Evolutionary conservation across 805 yeast species (phyloP).

Genomic region (Pichia scutulata): DNA sequence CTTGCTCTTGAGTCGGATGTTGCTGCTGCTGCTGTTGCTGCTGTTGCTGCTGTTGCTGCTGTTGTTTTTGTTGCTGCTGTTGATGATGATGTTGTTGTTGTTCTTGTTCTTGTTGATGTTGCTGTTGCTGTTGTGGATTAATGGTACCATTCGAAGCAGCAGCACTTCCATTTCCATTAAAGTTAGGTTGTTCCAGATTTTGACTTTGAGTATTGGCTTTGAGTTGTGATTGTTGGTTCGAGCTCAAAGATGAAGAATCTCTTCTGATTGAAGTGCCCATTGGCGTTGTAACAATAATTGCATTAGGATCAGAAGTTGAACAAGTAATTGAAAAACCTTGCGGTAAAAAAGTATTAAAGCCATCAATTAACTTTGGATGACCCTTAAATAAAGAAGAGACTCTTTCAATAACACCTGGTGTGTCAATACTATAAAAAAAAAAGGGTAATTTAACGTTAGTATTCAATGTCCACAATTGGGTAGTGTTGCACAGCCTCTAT

Average conservation of each 20-base stretch:
- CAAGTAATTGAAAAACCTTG: constrained; percentile 95
- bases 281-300: constrained; percentile 93
- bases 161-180: not conserved
- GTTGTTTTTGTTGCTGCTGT: constrained; percentile 14
- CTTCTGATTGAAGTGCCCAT: constrained; percentile 76
- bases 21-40: not conserved
- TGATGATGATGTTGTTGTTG: constrained; percentile 10
- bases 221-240: not conserved
- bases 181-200: not conserved
- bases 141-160: not conserved
- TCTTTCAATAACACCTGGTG: constrained; percentile 97
- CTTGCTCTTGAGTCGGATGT: not conserved
- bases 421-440: constrained; percentile 53
- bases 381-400: constrained; percentile 89
- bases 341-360: constrained; percentile 94
- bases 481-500: not conserved
- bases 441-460: constrained; percentile 16
- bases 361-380: constrained; percentile 89
- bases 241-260: constrained; percentile 32
- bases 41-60: constrained; percentile 7
- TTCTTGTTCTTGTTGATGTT: not conserved
- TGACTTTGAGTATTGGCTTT: not conserved
- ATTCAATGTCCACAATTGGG: not conserved
- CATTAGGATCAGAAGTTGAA: constrained; percentile 85
- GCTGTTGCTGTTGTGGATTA: not conserved